A percentile compares a stretch with the other conserved stretches of the same genome.
These are phyloP conservation scores for Orbilia ellipsospora DNA, from an alignment of 2,329 filamentous ascomycete genomes.

Conservation along the genomic window DNA sequence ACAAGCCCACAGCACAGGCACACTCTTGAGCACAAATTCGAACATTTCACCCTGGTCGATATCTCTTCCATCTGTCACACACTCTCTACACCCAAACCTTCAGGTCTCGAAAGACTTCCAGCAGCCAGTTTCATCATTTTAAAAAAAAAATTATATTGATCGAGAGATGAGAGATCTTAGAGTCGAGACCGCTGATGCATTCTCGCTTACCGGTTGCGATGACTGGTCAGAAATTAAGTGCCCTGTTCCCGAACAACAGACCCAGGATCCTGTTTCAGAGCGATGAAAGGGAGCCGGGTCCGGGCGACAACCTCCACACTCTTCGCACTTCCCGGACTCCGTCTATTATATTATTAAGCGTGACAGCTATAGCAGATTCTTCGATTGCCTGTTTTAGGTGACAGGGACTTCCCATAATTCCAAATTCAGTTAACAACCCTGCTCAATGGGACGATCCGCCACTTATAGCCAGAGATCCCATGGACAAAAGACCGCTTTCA, in stretches of 20 bases:
- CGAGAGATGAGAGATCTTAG: slow-evolving; percentile 29
- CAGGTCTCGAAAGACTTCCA: background rate
- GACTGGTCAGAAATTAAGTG: slow-evolving; percentile 38
- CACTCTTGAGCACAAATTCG: slow-evolving; percentile 49
- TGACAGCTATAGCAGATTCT: slow-evolving; percentile 55
- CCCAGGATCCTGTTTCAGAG: slow-evolving; percentile 47
- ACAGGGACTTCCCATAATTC: slow-evolving; percentile 46
- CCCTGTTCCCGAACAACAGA: slow-evolving; percentile 47
- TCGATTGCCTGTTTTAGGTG: slow-evolving; percentile 50
- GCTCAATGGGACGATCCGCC: slow-evolving; percentile 46
- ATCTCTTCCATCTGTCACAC: slow-evolving; percentile 48
- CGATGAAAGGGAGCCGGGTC: slow-evolving; percentile 16
- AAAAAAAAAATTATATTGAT: slow-evolving; percentile 17
- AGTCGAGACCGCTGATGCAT: slow-evolving; percentile 47
- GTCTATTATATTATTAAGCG: slow-evolving; percentile 48
- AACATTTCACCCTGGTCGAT: slow-evolving; percentile 39
- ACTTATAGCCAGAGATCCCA: slow-evolving; percentile 23
- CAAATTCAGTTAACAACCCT: slow-evolving; percentile 52
- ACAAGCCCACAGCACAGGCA: slow-evolving; percentile 49
- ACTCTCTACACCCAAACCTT: background rate
- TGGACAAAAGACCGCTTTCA: slow-evolving; percentile 14
- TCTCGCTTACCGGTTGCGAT: slow-evolving; percentile 50
- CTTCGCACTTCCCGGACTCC: slow-evolving; percentile 24
- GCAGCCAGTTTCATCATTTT: background rate
- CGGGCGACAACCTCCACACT: slow-evolving; percentile 51